Evolutionary conservation across 2,329 filamentous ascomycete genomes (phyloP).

Genomic region (Dactylonectria estremocensis): DNA sequence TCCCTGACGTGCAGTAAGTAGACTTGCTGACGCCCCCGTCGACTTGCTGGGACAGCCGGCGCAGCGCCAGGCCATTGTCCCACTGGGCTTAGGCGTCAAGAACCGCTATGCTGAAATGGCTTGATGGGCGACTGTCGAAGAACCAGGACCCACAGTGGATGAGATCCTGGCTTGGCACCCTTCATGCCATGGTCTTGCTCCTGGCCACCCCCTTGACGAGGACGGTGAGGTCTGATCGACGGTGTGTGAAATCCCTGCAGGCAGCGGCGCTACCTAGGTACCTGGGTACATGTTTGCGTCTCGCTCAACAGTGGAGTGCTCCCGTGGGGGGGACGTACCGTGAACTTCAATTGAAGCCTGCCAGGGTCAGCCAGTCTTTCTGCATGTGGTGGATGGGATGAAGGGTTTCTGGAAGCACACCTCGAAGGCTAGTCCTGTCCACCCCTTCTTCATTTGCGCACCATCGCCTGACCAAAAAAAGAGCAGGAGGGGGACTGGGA

Average conservation of each 20-base stretch:
- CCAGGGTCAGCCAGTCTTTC: conserved; percentile 32
- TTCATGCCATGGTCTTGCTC: conserved; percentile 38
- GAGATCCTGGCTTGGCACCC: conserved; percentile 34
- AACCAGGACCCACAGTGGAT: conserved; percentile 37
- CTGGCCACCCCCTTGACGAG: conserved; percentile 35
- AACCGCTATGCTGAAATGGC: conserved; percentile 40
- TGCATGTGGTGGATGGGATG: conserved; percentile 22
- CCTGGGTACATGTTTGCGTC: not conserved
- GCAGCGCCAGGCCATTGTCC: conserved; percentile 21
- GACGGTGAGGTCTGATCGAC: conserved; percentile 47
- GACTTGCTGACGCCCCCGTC: conserved; percentile 12
- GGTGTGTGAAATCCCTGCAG: conserved; percentile 39
- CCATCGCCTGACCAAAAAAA: conserved; percentile 39
- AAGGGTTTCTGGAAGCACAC: conserved; percentile 48
- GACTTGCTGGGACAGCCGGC: conserved; percentile 9
- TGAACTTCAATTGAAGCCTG: conserved; percentile 20
- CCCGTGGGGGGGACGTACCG: conserved; percentile 13
- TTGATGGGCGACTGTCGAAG: conserved; percentile 33
- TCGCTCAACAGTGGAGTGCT: not conserved
- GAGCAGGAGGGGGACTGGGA: conserved; percentile 25
- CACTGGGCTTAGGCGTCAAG: conserved; percentile 38
- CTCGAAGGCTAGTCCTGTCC: conserved; percentile 36
- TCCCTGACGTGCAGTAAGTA: conserved; percentile 23
- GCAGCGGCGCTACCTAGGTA: conserved; percentile 36
- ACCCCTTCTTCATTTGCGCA: conserved; percentile 40